phyloP scores from a whole-genome alignment of 2,329 filamentous ascomycete species.

The Zymoseptoria pseudotritici region DNA sequence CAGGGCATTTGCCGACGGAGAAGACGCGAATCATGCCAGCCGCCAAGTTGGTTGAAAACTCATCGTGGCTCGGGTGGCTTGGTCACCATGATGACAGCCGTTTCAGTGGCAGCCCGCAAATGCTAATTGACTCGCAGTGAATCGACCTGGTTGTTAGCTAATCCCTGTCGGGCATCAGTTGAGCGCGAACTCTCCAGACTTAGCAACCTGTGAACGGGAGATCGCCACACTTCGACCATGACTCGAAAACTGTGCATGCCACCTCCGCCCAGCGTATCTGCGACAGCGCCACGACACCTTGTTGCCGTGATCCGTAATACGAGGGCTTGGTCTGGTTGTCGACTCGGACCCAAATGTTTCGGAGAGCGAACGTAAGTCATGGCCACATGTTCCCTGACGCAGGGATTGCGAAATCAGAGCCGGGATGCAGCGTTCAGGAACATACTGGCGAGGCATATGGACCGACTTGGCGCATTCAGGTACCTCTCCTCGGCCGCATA shows the following conservation, averaged over 20 bases:
- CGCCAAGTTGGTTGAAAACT: no score
- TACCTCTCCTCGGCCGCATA: background rate
- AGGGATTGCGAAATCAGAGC: background rate
- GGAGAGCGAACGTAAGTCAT: background rate
- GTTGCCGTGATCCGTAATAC: background rate
- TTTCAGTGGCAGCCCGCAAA: background rate
- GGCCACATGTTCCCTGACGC: background rate
- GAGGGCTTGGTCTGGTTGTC: background rate
- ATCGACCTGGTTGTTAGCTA: background rate
- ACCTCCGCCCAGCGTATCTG: background rate
- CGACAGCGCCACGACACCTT: background rate
- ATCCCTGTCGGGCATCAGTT: background rate
- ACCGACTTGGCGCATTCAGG: background rate
- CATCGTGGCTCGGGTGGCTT: no score
- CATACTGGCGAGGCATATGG: background rate
- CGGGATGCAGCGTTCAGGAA: background rate
- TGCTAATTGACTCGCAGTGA: background rate
- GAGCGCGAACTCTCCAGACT: background rate
- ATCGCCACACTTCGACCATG: background rate
- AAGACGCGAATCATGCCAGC: no score
- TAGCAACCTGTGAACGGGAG: background rate
- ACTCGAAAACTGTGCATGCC: background rate
- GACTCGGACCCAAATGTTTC: background rate
- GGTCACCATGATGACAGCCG: background rate
- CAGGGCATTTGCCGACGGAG: no score